These are phyloP conservation scores for Atkinsonella hypoxylon DNA, from an alignment of 2,329 filamentous ascomycete species.

Conservation along the genomic window DNA sequence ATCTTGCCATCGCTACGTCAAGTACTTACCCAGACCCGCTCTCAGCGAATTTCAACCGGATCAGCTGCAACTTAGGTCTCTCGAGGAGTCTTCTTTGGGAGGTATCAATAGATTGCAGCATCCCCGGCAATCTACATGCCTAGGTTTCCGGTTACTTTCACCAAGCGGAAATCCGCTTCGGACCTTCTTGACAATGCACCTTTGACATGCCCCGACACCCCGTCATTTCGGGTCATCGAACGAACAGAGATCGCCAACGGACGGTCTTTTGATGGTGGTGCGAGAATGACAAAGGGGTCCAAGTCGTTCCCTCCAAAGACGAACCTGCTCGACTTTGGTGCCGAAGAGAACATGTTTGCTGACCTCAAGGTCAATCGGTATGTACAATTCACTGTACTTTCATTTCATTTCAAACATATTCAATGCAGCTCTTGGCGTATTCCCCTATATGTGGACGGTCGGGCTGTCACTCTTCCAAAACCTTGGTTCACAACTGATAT, in stretches of 20 bases:
- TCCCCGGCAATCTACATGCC: constrained; percentile 38
- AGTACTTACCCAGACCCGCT: background rate
- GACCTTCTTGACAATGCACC: constrained; percentile 41
- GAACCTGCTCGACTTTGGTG: constrained; percentile 26
- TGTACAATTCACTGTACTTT: constrained; percentile 17
- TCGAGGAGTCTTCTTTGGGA: background rate
- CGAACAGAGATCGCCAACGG: constrained; percentile 31
- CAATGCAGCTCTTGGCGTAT: background rate
- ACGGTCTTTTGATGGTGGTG: constrained; percentile 40
- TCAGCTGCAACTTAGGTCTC: background rate
- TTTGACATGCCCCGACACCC: constrained; percentile 28
- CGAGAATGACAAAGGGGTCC: constrained; percentile 27
- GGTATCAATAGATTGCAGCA: constrained; percentile 1
- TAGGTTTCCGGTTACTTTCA: constrained; percentile 49
- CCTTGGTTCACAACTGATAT: constrained; percentile 20
- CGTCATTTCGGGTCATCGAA: constrained; percentile 48
- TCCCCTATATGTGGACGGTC: background rate
- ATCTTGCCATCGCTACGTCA: background rate
- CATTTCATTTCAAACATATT: background rate
- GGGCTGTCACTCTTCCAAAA: background rate
- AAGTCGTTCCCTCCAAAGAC: constrained; percentile 26
- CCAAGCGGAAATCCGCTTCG: constrained; percentile 47
- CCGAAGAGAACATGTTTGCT: constrained; percentile 48
- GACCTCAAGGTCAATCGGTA: constrained; percentile 44
- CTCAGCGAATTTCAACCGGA: background rate